phyloP scores from a whole-genome alignment of 768 basidiomycete species.

The Leccinum subgranulosum region DNA sequence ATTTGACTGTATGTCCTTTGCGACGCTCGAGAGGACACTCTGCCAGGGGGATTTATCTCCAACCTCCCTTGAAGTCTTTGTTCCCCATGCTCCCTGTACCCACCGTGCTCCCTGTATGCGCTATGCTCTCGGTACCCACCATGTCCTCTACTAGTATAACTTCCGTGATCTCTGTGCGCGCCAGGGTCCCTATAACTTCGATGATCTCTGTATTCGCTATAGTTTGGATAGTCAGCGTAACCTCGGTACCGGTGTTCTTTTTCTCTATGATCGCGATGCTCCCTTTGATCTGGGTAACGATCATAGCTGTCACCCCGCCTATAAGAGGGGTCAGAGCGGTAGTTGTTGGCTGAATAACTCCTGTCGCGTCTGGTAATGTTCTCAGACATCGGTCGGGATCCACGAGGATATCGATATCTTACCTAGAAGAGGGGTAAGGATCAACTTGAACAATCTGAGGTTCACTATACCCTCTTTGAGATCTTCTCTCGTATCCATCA shows the following conservation, averaged over 20 bases:
- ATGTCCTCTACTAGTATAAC: constrained; percentile 8
- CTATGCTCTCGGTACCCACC: constrained; percentile 17
- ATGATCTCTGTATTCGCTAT: constrained; percentile 17
- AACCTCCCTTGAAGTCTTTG: constrained; percentile 9
- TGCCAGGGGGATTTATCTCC: constrained; percentile 17
- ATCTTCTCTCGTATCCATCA: constrained; percentile 21
- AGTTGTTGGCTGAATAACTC: constrained; percentile 20
- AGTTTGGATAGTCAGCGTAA: constrained; percentile 12
- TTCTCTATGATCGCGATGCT: constrained; percentile 20
- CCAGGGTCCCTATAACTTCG: constrained; percentile 7
- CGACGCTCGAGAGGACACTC: constrained; percentile 25
- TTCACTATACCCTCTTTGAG: constrained; percentile 22
- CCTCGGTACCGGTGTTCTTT: constrained; percentile 17
- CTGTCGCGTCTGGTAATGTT: constrained; percentile 20
- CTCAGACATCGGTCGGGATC: constrained; percentile 6
- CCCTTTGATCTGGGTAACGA: constrained; percentile 20
- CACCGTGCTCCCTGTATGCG: constrained; percentile 4
- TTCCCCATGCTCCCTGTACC: constrained; percentile 16
- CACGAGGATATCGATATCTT: constrained; percentile 5
- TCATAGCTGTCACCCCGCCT: constrained; percentile 18
- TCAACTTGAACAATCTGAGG: constrained; percentile 28
- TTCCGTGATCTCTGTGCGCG: constrained; percentile 6
- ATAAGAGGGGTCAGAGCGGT: constrained; percentile 25
- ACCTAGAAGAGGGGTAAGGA: constrained; percentile 23
- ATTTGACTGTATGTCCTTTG: constrained; percentile 25